A percentile compares a stretch with the other conserved stretches of the same genome.
phyloP scores from a whole-genome alignment of 768 basidiomycete species.

The Xerocomus spinulosus region DNA sequence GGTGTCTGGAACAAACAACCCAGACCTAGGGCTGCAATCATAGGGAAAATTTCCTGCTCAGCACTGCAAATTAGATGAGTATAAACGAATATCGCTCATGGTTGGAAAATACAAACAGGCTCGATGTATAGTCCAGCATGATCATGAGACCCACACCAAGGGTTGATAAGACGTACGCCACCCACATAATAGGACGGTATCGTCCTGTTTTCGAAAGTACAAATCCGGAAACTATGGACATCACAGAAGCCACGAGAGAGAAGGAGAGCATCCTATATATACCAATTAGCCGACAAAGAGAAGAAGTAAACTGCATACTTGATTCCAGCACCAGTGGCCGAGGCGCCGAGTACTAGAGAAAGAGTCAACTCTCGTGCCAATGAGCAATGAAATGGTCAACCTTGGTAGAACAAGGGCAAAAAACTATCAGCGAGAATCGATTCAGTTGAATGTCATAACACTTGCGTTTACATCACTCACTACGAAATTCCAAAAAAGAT shows the following conservation, averaged over 20 bases:
- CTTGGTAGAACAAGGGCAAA: conserved; percentile 73
- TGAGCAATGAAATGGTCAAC: conserved; percentile 1
- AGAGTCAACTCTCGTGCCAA: conserved; percentile 5
- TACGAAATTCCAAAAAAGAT: conserved; percentile 50
- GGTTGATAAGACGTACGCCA: conserved; percentile 49
- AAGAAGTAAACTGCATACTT: conserved; percentile 37
- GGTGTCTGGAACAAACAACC: conserved; percentile 67
- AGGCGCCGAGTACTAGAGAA: conserved; percentile 54
- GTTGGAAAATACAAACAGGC: conserved; percentile 7
- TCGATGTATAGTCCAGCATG: conserved; percentile 55
- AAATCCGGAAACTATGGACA: conserved; percentile 55
- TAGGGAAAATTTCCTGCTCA: conserved; percentile 55
- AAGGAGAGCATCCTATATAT: conserved; percentile 63
- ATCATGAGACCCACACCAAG: conserved; percentile 75
- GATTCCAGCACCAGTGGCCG: conserved; percentile 66
- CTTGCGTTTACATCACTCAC: conserved; percentile 11
- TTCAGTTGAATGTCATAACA: neutral
- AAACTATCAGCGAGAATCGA: conserved; percentile 34
- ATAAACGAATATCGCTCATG: neutral
- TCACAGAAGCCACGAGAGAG: conserved; percentile 54
- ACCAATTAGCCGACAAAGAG: neutral
- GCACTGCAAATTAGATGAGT: conserved; percentile 39
- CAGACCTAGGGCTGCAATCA: conserved; percentile 62
- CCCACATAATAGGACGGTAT: conserved; percentile 64
- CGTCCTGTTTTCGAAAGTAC: conserved; percentile 51